Evolutionary conservation across 257 asterid species (phyloP).

Genomic region (Solanum lycopersicoides): DNA sequence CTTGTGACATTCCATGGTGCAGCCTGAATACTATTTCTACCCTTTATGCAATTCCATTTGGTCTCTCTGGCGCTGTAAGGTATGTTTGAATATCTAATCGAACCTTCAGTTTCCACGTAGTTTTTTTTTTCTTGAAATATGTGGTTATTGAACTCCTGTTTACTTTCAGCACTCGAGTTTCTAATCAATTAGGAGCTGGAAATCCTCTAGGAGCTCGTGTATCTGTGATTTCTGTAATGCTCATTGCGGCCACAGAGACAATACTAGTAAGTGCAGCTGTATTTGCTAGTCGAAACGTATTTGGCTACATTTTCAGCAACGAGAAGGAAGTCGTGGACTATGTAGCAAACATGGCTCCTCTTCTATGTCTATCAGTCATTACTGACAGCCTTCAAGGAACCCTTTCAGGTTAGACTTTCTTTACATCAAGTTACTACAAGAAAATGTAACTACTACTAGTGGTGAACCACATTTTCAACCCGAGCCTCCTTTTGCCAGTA

Average conservation of each 20-base stretch:
- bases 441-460: background rate
- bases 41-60: slow-evolving; percentile 60
- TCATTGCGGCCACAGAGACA: slow-evolving; percentile 38
- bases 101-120: background rate
- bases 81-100: background rate
- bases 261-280: slow-evolving; percentile 24
- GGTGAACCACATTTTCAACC: background rate
- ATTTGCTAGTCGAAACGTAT: slow-evolving; percentile 45
- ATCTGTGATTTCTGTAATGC: slow-evolving; percentile 39
- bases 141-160: background rate
- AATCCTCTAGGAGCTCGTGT: slow-evolving; percentile 50
- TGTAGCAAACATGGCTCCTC: slow-evolving; percentile 61
- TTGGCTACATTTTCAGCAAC: slow-evolving; percentile 67
- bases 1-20: background rate
- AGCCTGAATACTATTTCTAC: slow-evolving; percentile 48
- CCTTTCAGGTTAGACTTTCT: slow-evolving; percentile 41
- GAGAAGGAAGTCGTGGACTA: slow-evolving; percentile 70
- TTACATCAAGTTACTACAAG: background rate
- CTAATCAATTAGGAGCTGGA: slow-evolving; percentile 82
- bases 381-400: slow-evolving; percentile 61
- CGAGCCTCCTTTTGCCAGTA: background rate
- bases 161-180: slow-evolving; percentile 60
- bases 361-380: slow-evolving; percentile 45
- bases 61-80: slow-evolving; percentile 80
- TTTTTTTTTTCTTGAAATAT: background rate